phyloP scores from a whole-genome alignment of 768 basidiomycete species.

The Lyophyllum semitale region DNA sequence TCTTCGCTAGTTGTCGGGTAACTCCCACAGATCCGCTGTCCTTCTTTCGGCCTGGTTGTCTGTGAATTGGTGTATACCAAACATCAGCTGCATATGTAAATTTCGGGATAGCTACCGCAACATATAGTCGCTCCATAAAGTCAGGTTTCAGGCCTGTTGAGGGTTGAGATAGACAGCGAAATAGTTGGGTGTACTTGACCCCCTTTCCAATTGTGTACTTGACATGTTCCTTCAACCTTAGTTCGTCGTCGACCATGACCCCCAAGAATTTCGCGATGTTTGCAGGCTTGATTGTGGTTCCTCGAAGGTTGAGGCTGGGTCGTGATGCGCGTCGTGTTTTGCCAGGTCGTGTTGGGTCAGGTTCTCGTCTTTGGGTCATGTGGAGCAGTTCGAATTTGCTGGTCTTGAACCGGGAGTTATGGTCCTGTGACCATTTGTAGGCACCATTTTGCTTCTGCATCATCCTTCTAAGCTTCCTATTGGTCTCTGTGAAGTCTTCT shows the following conservation, averaged over 20 bases:
- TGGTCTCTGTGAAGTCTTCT: conserved; percentile 2
- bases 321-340: background rate
- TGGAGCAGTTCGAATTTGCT: conserved; percentile 21
- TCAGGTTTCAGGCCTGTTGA: conserved; percentile 13
- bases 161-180: background rate
- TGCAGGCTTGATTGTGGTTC: conserved; percentile 11
- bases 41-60: background rate
- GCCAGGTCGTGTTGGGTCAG: background rate
- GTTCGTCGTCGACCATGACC: conserved; percentile 20
- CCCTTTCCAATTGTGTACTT: conserved; percentile 16
- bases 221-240: conserved; percentile 13
- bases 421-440: no score
- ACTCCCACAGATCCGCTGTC: no score
- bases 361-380: background rate
- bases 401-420: conserved; percentile 23
- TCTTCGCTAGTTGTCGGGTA: no score
- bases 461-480: no score
- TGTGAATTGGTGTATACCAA: no score
- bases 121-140: conserved; percentile 22
- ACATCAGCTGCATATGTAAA: no score
- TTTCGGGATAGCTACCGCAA: conserved; percentile 16
- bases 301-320: conserved; percentile 4
- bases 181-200: no score
- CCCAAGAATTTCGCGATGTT: conserved; percentile 28
- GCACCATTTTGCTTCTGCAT: no score